Evolutionary conservation across 108 stramenopile species (phyloP), one percentile per base, ranked within the genome.

Genomic region (Parietichytrium sp.): DNA sequence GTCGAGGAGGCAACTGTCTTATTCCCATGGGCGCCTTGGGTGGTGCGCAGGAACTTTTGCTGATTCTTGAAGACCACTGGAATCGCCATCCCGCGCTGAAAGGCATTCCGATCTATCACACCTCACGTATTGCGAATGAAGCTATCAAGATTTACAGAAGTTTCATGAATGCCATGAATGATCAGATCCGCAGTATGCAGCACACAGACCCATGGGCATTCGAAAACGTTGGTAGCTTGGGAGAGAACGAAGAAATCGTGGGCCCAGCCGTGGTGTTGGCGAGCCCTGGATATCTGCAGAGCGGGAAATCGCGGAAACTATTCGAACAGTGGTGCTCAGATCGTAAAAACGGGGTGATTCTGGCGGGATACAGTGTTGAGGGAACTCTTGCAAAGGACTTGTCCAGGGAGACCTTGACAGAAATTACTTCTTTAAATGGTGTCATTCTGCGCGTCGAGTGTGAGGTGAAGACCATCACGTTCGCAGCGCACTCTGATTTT

Each of bases 61-160:
- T 99, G 48, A 97, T 99, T 78, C 84, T 99, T 78, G 98, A 99
- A 55, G 97, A 98, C 84, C 96, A 95, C 82, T 99, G 98, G 98
- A 92, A 92, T 82, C 93, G 92, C 7, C 93, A 96, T 86, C 94
- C 94, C 10, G 93, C 97, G 52, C 87, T 99, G 54, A 97, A 97
- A 52, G 84, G 87, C 51, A 92, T 97, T 48, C 96, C 96, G 29
- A 93, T 98, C 61, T 97, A 92, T 85, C 97, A 96, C 87, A 95
- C 96, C 4, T 93, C 93, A 48, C 95, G 95, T 49, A 81, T 97
- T 86, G 96, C 96, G 3, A 89, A 86, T 10, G 88, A 96, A 81
- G 95, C 96, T 3, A 86, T 99, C 78, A 90, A 97, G 10, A 96
- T 99, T 10, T 99, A 97, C 90, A 94, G 96, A 82, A 96, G 97